Base-by-base conservation (phyloP, 345 rosid species). In the Salix caprea region DNA sequence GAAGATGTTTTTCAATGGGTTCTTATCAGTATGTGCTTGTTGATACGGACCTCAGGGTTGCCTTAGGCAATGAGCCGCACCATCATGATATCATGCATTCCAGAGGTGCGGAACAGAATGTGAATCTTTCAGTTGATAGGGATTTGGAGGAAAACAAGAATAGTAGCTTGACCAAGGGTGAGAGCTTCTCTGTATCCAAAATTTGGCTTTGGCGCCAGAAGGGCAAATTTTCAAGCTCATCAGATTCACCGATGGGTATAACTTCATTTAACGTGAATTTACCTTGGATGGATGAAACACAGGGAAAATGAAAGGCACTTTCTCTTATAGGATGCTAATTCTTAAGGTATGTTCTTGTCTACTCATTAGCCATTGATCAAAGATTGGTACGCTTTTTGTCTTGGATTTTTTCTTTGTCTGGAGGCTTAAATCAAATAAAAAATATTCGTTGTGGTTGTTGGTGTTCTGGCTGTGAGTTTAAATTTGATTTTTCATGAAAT, bases 1-100 rank as follows among this genome's bases (percentile, higher is more conserved):
- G 83, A 58, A 75, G 83, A 71, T 80, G 83, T 80, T 80, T 80
- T 44, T 80, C 83, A 21, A 80, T 80, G 83, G 83, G 83, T 76
- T 80, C 83, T 4, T 80, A 80, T 58, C 83, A 80, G 46, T 80
- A 80, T 39, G 83, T 80, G 42, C 69, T 80, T 23, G 83, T 64
- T 67, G 60, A 76, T 39, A 76, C 83, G 37, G 76, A 80, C n/a
- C 83, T 80, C 42, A 58, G 69, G 42, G 83, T 80, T 71, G 26
- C 79, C 67, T 76, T 80, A 58, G 1, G 75, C 72, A n/a, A 73
- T 37, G 79, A 60, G 24, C 68, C 28, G 2, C 73, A 4, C 8
- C 40, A 65, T 23, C 70, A 19, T 7, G 65, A 46, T 56, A 15
- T 61, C 26, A 79, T 23, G 69, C 77, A 46, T 42, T 34, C 69